Conservation (phyloP, 2,329 filamentous ascomycete species). For the Aspergillus phoenicis region DNA sequence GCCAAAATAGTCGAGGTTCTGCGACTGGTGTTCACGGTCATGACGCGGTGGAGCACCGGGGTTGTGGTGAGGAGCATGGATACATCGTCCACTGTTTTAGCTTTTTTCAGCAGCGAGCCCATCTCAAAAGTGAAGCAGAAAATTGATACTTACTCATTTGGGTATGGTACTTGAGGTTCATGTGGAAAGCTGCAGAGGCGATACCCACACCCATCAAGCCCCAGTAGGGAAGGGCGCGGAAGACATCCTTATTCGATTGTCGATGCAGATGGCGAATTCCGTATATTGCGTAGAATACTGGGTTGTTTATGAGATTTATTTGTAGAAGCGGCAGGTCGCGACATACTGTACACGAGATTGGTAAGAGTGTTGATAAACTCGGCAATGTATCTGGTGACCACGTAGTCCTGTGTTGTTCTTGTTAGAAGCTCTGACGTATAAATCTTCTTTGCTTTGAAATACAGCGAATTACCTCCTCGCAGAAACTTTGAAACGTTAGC, state of each 20-base stretch:
- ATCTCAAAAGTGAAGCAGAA: too few relatives aligned
- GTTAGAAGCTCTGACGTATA: not conserved
- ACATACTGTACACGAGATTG: conserved; percentile 27
- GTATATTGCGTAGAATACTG: conserved; percentile 29
- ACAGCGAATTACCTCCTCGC: conserved; percentile 4
- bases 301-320: not conserved
- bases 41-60: conserved; percentile 24
- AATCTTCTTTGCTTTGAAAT: not conserved
- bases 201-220: conserved; percentile 28
- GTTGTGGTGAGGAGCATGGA: conserved; percentile 28
- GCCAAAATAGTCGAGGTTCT: conserved; percentile 10
- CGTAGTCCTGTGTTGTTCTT: conserved; percentile 24
- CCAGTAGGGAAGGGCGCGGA: conserved; percentile 20
- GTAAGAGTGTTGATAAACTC: conserved; percentile 35
- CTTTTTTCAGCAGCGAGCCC: too few relatives aligned
- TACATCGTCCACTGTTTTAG: conserved; percentile 24
- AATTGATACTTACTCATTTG: conserved; percentile 26
- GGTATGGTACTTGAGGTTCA: conserved; percentile 33
- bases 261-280: conserved; percentile 16
- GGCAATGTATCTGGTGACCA: conserved; percentile 27
- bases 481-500: conserved; percentile 7
- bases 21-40: conserved; percentile 20
- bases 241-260: conserved; percentile 2
- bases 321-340: too few relatives aligned
- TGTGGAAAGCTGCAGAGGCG: conserved; percentile 29